Evolutionary conservation across 176 grass and related monocot species (phyloP).

Genomic region (Carex cristatella): DNA sequence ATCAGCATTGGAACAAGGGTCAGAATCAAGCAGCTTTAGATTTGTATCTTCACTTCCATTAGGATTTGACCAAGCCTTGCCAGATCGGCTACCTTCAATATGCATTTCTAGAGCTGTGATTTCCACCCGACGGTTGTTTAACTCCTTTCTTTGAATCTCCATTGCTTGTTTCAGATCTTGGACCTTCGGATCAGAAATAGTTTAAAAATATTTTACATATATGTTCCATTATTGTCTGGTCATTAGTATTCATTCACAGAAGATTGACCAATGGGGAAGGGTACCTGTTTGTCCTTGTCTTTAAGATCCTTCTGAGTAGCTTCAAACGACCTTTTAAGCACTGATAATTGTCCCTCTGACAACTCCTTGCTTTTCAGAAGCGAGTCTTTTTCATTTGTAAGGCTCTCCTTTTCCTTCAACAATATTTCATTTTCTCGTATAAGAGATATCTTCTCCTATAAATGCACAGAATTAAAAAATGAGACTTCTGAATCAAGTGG

Average conservation of each 20-base stretch:
- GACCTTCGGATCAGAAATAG: slow-evolving; percentile 43
- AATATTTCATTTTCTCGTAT: slow-evolving; percentile 73
- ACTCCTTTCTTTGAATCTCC: slow-evolving; percentile 69
- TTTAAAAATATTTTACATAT: slow-evolving; percentile 17
- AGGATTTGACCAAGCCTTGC: slow-evolving; percentile 36
- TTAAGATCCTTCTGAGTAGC: slow-evolving; percentile 69
- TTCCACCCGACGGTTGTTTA: slow-evolving; percentile 94
- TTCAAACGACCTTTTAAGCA: slow-evolving; percentile 72
- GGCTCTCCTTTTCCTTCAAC: slow-evolving; percentile 60
- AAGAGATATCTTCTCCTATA: slow-evolving; percentile 87
- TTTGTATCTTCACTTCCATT: slow-evolving; percentile 33
- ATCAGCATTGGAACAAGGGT: slow-evolving; percentile 6
- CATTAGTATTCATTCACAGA: background rate
- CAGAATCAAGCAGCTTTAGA: slow-evolving; percentile 25
- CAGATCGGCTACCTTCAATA: slow-evolving; percentile 74
- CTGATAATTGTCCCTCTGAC: slow-evolving; percentile 46
- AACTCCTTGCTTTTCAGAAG: slow-evolving; percentile 61
- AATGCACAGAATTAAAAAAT: slow-evolving; percentile 16
- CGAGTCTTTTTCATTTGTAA: slow-evolving; percentile 59
- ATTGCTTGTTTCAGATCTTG: slow-evolving; percentile 76
- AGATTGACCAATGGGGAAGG: slow-evolving; percentile 10
- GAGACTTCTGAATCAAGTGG: slow-evolving; percentile 3
- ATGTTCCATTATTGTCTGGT: background rate
- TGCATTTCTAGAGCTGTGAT: slow-evolving; percentile 96
- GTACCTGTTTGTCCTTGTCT: slow-evolving; percentile 86